Evolutionary conservation across 2,329 filamentous ascomycete species (phyloP).

Genomic region (Alternaria dauci): DNA sequence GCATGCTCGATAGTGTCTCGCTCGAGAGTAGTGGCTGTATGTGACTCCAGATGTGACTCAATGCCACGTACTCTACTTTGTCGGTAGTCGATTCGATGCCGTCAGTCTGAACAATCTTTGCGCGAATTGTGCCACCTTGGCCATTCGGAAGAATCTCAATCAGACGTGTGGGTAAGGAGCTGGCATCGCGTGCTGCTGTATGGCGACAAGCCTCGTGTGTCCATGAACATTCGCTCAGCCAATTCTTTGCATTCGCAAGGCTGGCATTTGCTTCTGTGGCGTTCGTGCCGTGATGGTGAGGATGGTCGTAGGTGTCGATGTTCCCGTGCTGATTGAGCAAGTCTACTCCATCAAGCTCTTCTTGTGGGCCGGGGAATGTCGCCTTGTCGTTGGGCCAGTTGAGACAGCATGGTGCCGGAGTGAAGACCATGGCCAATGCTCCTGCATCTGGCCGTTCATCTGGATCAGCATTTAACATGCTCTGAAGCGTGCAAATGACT

Average conservation of each 20-base stretch:
- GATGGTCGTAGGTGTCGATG: slow-evolving; percentile 26
- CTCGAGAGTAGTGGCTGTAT: slow-evolving; percentile 33
- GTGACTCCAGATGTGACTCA: slow-evolving; percentile 42
- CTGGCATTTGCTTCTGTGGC: slow-evolving; percentile 8
- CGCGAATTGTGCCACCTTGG: slow-evolving; percentile 8
- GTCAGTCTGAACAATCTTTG: slow-evolving; percentile 37
- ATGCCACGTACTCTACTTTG: slow-evolving; percentile 34
- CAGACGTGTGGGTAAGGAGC: slow-evolving; percentile 42
- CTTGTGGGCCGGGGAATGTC: slow-evolving; percentile 43
- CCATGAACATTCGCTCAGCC: slow-evolving; percentile 42
- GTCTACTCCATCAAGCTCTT: slow-evolving; percentile 41
- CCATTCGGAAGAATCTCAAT: slow-evolving; percentile 38
- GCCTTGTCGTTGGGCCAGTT: slow-evolving; percentile 48
- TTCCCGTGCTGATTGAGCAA: slow-evolving; percentile 31
- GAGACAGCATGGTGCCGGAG: slow-evolving; percentile 49
- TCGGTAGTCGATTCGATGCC: slow-evolving; percentile 19
- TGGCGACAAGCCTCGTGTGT: slow-evolving; percentile 39
- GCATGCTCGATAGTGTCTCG: slow-evolving; percentile 22
- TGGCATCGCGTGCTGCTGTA: slow-evolving; percentile 5
- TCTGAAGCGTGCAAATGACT: slow-evolving; percentile 41
- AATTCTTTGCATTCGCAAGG: slow-evolving; percentile 32
- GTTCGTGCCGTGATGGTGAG: slow-evolving; percentile 8
- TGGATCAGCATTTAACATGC: slow-evolving; percentile 43
- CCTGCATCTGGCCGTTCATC: slow-evolving; percentile 42
- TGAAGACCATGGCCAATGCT: slow-evolving; percentile 43